Evolutionary conservation across 805 yeast genomes (phyloP).

Genomic region (Pichia deserticola): DNA sequence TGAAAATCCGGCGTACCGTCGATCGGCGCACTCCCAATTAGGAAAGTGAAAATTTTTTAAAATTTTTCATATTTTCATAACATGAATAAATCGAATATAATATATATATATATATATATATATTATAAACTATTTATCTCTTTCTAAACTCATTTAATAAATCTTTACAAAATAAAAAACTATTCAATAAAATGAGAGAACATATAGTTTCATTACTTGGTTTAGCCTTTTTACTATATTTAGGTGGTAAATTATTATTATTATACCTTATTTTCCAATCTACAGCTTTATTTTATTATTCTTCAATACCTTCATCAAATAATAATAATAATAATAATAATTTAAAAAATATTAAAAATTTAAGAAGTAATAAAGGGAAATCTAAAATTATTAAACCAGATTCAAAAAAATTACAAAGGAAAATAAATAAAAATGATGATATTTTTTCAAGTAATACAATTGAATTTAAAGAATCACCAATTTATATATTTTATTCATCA

Average conservation of each 20-base stretch:
- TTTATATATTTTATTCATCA: constrained; percentile 73
- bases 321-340: not conserved
- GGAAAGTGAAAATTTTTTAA: too few species aligned
- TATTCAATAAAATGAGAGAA: constrained; percentile 1
- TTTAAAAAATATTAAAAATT: not conserved
- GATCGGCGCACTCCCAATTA: too few species aligned
- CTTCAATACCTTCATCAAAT: not conserved
- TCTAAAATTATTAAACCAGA: constrained; percentile 4
- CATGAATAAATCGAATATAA: too few species aligned
- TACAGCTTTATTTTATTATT: not conserved
- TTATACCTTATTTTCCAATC: not conserved
- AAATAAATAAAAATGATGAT: constrained; percentile 1
- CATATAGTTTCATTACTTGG: not conserved
- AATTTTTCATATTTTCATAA: too few species aligned
- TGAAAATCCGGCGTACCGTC: too few species aligned
- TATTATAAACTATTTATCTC: too few species aligned
- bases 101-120: too few species aligned
- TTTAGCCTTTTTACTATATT: not conserved
- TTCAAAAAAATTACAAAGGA: not conserved
- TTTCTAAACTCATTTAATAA: too few species aligned
- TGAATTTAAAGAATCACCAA: constrained; percentile 44
- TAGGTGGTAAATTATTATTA: constrained; percentile 4
- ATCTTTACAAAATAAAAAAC: too few species aligned
- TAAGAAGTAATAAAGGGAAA: not conserved
- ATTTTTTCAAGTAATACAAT: constrained; percentile 7